A percentile compares a stretch with the other conserved stretches of the same genome.
Conservation (phyloP, 2,329 filamentous ascomycete species). For the Cordyceps cateniannulata region DNA sequence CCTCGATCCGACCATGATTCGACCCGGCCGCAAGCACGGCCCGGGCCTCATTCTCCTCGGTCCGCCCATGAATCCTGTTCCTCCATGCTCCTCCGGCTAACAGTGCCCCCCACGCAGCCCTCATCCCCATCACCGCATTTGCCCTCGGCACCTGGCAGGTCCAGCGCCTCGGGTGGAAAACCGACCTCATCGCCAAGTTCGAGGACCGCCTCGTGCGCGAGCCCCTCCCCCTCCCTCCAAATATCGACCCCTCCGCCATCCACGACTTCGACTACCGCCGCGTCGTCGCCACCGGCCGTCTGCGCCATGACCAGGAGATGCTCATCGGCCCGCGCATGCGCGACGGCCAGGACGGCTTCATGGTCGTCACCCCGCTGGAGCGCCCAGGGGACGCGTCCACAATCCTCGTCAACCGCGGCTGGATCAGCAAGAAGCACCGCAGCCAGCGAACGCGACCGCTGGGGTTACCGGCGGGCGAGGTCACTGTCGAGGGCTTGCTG, state of each 20-base stretch:
- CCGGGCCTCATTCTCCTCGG: constrained; percentile 73
- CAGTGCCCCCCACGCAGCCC: constrained; percentile 37
- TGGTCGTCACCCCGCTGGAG: constrained; percentile 88
- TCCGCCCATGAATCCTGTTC: constrained; percentile 37
- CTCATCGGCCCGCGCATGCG: constrained; percentile 83
- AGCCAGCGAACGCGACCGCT: constrained; percentile 58
- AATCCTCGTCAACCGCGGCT: constrained; percentile 83
- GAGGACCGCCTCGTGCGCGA: constrained; percentile 85
- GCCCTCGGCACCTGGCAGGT: constrained; percentile 92
- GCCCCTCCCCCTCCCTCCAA: constrained; percentile 78
- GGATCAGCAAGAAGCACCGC: constrained; percentile 74
- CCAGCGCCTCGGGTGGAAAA: constrained; percentile 88
- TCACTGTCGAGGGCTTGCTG: constrained; percentile 77
- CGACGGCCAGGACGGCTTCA: constrained; percentile 84
- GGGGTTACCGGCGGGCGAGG: constrained; percentile 61
- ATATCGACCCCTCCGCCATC: constrained; percentile 74
- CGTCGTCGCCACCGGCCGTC: constrained; percentile 66
- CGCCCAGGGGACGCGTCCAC: constrained; percentile 55
- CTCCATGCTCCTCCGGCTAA: background rate
- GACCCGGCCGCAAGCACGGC: constrained; percentile 66
- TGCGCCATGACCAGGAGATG: constrained; percentile 92
- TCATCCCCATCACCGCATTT: constrained; percentile 91
- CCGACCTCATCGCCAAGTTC: constrained; percentile 80
- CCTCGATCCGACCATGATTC: constrained; percentile 73
- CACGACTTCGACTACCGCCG: constrained; percentile 88